phyloP scores from a whole-genome alignment of 2,329 filamentous ascomycete genomes.

The Lachnellula cervina region DNA sequence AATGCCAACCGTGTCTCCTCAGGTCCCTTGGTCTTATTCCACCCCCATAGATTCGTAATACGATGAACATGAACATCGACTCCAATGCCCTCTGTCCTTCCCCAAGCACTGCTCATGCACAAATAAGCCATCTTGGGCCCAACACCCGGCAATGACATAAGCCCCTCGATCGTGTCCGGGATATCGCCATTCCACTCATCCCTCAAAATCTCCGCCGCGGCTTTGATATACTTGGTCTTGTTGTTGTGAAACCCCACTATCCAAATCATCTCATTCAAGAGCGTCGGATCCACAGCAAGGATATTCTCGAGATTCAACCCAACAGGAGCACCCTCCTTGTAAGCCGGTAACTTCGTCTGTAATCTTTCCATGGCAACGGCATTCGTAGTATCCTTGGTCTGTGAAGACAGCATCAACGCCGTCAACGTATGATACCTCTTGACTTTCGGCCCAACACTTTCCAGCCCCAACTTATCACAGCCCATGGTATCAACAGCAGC shows the following conservation, averaged over 20 bases:
- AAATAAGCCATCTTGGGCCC: slow-evolving; percentile 74
- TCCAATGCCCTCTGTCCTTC: slow-evolving; percentile 46
- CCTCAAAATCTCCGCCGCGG: slow-evolving; percentile 55
- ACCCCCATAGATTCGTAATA: slow-evolving; percentile 71
- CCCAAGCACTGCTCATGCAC: slow-evolving; percentile 66
- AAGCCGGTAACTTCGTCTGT: slow-evolving; percentile 52
- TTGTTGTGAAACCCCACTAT: slow-evolving; percentile 73
- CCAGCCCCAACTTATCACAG: slow-evolving; percentile 70
- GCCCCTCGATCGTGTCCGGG: slow-evolving; percentile 58
- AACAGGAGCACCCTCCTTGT: slow-evolving; percentile 25
- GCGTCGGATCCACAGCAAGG: slow-evolving; percentile 51
- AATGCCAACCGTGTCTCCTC: slow-evolving; percentile 62
- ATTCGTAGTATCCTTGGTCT: slow-evolving; percentile 71
- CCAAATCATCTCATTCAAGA: slow-evolving; percentile 59
- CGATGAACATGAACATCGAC: slow-evolving; percentile 74
- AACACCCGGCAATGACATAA: slow-evolving; percentile 62
- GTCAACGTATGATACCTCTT: slow-evolving; percentile 65
- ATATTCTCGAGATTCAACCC: slow-evolving; percentile 61
- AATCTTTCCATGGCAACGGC: slow-evolving; percentile 62
- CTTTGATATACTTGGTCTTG: slow-evolving; percentile 68
- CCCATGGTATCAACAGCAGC: slow-evolving; percentile 98
- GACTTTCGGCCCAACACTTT: slow-evolving; percentile 43
- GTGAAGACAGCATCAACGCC: slow-evolving; percentile 66
- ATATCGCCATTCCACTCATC: slow-evolving; percentile 60
- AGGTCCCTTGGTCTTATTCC: slow-evolving; percentile 60